A percentile compares a stretch with the other conserved stretches of the same genome.
These are phyloP conservation scores for Trypanosoma cruzi DNA, from an alignment of 208 protist species.

Conservation along the genomic window DNA sequence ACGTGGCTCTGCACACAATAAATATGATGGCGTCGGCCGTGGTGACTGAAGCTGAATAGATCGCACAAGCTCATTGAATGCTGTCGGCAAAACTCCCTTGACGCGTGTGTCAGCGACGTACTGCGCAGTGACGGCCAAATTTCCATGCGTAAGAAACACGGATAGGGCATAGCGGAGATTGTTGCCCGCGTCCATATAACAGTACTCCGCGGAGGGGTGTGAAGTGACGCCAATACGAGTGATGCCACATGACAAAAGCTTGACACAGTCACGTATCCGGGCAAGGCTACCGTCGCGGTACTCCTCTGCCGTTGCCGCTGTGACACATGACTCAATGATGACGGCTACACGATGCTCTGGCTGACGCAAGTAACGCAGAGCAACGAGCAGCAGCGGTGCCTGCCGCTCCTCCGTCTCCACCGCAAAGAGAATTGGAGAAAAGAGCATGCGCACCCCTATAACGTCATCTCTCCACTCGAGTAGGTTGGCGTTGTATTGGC, in stretches of 20 bases:
- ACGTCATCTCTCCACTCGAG: conserved; percentile 83
- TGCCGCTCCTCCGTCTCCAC: conserved; percentile 77
- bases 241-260: conserved; percentile 44
- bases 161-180: conserved; percentile 61
- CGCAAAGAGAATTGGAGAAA: conserved; percentile 75
- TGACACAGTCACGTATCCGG: conserved; percentile 64
- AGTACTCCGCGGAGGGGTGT: conserved; percentile 76
- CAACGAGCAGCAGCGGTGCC: conserved; percentile 77
- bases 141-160: conserved; percentile 63
- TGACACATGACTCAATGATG: conserved; percentile 64
- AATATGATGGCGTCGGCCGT: conserved; percentile 73
- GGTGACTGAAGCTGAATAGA: conserved; percentile 58
- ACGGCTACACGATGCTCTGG: conserved; percentile 62
- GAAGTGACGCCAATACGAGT: conserved; percentile 64
- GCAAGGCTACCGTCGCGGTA: conserved; percentile 70
- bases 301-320: conserved; percentile 36
- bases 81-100: conserved; percentile 61
- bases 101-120: conserved; percentile 69
- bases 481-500: conserved; percentile 55
- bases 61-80: conserved; percentile 77
- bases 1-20: conserved; percentile 79
- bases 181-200: conserved; percentile 71
- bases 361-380: conserved; percentile 64
- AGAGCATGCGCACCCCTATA: conserved; percentile 67
- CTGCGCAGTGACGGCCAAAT: conserved; percentile 79